These are phyloP conservation scores for Coemansia sp. DNA, from an alignment of 192 early-diverging fungal genomes.

Conservation along the genomic window DNA sequence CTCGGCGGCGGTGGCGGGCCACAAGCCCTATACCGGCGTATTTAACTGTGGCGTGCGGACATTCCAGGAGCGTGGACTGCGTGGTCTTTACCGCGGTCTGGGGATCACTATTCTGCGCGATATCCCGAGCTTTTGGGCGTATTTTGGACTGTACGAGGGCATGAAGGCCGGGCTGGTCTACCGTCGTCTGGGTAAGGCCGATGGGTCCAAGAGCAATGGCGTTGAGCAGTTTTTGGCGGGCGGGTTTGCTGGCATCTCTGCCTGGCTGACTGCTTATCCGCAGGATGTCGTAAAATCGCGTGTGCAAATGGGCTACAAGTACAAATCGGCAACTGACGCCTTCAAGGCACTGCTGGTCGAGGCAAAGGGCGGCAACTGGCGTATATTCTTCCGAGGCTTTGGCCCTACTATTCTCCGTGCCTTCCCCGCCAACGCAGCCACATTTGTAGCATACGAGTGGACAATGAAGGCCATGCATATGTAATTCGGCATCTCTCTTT, in stretches of 20 bases:
- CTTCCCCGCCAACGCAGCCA: slow-evolving; percentile 79
- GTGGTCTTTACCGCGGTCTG: slow-evolving; percentile 77
- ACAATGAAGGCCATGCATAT: slow-evolving; percentile 34
- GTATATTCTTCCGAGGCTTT: slow-evolving; percentile 53
- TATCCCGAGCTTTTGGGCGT: slow-evolving; percentile 68
- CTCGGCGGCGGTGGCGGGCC: background rate
- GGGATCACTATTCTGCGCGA: slow-evolving; percentile 75
- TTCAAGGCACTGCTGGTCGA: slow-evolving; percentile 58
- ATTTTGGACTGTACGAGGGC: slow-evolving; percentile 81
- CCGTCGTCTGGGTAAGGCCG: slow-evolving; percentile 49
- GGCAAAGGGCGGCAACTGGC: slow-evolving; percentile 38
- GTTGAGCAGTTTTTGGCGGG: slow-evolving; percentile 72
- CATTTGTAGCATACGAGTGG: slow-evolving; percentile 76
- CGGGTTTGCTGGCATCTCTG: slow-evolving; percentile 73
- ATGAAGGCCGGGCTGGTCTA: slow-evolving; percentile 73
- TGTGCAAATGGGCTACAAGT: slow-evolving; percentile 59
- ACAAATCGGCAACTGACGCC: slow-evolving; percentile 50
- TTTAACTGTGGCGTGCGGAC: slow-evolving; percentile 56
- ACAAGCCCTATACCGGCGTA: slow-evolving; percentile 40
- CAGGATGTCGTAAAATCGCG: slow-evolving; percentile 78
- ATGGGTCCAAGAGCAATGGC: slow-evolving; percentile 52
- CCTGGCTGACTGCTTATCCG: slow-evolving; percentile 83
- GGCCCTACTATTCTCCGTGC: slow-evolving; percentile 54
- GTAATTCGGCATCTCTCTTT: background rate
- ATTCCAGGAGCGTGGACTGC: slow-evolving; percentile 62